A percentile compares a stretch with the other conserved stretches of the same genome.
Conservation (phyloP, 768 basidiomycete species). For the Tephrocybe rancida region DNA sequence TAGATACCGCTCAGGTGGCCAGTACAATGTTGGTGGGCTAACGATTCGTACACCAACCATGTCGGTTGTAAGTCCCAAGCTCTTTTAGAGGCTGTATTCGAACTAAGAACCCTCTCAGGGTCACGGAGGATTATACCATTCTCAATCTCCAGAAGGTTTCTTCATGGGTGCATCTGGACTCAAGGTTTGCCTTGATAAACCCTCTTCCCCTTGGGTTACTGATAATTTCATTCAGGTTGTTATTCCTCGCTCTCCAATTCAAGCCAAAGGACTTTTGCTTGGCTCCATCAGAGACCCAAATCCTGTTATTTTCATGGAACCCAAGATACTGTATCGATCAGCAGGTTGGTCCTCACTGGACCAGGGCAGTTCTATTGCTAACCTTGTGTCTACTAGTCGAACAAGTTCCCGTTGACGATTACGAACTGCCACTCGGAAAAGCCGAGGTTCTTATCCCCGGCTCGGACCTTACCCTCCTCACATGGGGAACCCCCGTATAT, state of each 20-base stretch:
- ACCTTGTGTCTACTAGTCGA: slow-evolving; percentile 55
- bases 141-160: slow-evolving; percentile 93
- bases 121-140: slow-evolving; percentile 93
- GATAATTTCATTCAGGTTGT: slow-evolving; percentile 53
- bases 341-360: slow-evolving; percentile 48
- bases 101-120: slow-evolving; percentile 35
- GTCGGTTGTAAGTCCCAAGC: slow-evolving; percentile 65
- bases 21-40: slow-evolving; percentile 79
- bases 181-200: slow-evolving; percentile 52
- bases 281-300: slow-evolving; percentile 90
- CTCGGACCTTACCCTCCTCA: slow-evolving; percentile 83
- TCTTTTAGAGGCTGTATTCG: neutral
- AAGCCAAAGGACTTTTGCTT: slow-evolving; percentile 92
- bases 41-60: slow-evolving; percentile 88
- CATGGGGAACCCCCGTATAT: slow-evolving; percentile 95
- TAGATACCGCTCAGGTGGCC: slow-evolving; percentile 86
- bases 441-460: slow-evolving; percentile 79
- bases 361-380: neutral
- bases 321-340: slow-evolving; percentile 90
- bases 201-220: neutral
- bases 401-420: slow-evolving; percentile 91
- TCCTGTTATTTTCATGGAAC: slow-evolving; percentile 95
- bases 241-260: slow-evolving; percentile 92
- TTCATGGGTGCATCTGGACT: slow-evolving; percentile 90
- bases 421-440: slow-evolving; percentile 75